Conservation (phyloP, 192 early-diverging fungal species). For the Piromyces sp. region DNA sequence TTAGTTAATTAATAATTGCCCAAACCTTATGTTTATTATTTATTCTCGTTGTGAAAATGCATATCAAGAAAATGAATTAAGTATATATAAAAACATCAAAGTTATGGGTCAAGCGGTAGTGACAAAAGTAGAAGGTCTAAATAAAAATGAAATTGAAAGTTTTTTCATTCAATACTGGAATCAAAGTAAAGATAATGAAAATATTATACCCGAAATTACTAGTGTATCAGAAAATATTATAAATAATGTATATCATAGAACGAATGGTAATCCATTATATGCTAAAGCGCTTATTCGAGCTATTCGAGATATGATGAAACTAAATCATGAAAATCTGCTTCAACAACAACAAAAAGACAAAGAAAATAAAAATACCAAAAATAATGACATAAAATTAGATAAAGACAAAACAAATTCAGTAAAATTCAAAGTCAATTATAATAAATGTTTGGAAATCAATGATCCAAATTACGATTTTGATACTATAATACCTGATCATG, state of each 20-base stretch:
- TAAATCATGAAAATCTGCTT: conserved; percentile 13
- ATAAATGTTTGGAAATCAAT: conserved; percentile 2
- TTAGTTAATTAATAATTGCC: conserved; percentile 2
- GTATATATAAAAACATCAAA: not conserved
- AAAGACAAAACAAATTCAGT: not conserved
- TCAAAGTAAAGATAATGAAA: conserved; percentile 13
- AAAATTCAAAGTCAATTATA: not conserved
- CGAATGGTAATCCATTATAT: conserved; percentile 28
- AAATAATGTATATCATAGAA: conserved; percentile 21
- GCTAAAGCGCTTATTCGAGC: conserved; percentile 18
- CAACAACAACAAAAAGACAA: conserved; percentile 2
- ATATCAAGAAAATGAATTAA: not conserved
- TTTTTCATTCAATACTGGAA: conserved; percentile 13
- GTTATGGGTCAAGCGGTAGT: not conserved
- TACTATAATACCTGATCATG: conserved; percentile 17
- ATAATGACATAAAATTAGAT: not conserved
- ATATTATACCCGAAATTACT: conserved; percentile 13
- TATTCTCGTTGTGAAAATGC: not conserved
- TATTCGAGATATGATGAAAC: conserved; percentile 21
- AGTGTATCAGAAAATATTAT: conserved; percentile 10
- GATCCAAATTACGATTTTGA: conserved; percentile 25
- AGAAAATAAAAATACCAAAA: not conserved
- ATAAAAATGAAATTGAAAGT: conserved; percentile 11
- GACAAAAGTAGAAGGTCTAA: not conserved
- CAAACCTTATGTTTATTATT: not conserved